Percentiles rank a stretch among this genome's conserved stretches.
Evolutionary conservation across 768 basidiomycete genomes (phyloP).

Genomic region (Kockovaella imperatae): DNA sequence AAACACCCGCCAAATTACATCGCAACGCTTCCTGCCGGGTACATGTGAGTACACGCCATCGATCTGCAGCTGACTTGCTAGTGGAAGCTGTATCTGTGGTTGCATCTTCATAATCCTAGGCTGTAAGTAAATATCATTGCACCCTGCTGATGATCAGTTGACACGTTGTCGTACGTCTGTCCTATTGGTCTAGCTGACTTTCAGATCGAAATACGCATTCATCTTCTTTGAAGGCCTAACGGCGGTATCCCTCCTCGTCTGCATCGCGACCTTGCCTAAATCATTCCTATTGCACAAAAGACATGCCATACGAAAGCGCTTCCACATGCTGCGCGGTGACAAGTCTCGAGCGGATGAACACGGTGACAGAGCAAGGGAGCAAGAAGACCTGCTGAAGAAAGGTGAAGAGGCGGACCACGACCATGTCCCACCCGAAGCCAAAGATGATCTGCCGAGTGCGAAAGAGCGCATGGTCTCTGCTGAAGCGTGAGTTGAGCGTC

Average conservation of each 20-base stretch:
- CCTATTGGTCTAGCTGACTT: neutral
- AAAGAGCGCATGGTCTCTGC: slow-evolving; percentile 1
- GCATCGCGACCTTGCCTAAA: slow-evolving; percentile 4
- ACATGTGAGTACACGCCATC: slow-evolving; percentile 16
- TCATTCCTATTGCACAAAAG: neutral
- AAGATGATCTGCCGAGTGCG: neutral
- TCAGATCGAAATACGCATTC: slow-evolving; percentile 33
- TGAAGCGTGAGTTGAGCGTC: neutral
- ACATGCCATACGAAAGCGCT: neutral
- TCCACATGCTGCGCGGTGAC: neutral
- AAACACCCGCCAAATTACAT: slow-evolving; percentile 8
- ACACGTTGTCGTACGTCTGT: slow-evolving; percentile 9
- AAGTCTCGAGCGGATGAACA: neutral
- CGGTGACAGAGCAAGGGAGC: neutral
- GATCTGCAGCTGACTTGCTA: neutral
- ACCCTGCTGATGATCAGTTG: slow-evolving; percentile 6
- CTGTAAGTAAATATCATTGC: slow-evolving; percentile 20
- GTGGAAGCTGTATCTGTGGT: slow-evolving; percentile 30
- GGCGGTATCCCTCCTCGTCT: slow-evolving; percentile 19
- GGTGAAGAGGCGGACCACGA: too few species aligned
- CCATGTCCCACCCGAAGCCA: too few species aligned
- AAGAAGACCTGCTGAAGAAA: neutral
- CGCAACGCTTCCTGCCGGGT: slow-evolving; percentile 27
- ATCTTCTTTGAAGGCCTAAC: slow-evolving; percentile 12
- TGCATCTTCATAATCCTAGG: slow-evolving; percentile 26